Percentiles rank a stretch among this genome's conserved stretches.
Evolutionary conservation across 495 filamentous ascomycete species (phyloP).

Genomic region (Lophiostoma macrostomum): DNA sequence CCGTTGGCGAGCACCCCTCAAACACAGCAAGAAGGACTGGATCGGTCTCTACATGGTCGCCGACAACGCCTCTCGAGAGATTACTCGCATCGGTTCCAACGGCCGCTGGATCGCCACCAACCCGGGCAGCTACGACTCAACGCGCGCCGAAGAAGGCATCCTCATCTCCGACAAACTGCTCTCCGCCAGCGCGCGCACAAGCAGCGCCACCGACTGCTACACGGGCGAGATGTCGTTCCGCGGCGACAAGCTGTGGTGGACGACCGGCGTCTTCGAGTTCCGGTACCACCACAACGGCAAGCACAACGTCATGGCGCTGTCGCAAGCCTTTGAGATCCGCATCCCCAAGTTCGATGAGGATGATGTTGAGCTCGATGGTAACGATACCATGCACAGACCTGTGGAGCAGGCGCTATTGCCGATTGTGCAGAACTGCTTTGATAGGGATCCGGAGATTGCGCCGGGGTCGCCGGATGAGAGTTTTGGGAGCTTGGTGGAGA

Average conservation of each 20-base stretch:
- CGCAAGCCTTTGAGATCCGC: slow-evolving; percentile 85
- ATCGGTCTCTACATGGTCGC: slow-evolving; percentile 91
- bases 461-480: slow-evolving; percentile 74
- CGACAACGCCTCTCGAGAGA: slow-evolving; percentile 82
- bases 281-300: slow-evolving; percentile 93
- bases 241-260: slow-evolving; percentile 97
- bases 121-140: slow-evolving; percentile 71
- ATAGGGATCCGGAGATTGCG: slow-evolving; percentile 87
- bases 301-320: slow-evolving; percentile 95
- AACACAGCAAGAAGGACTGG: slow-evolving; percentile 93
- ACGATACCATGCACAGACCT: slow-evolving; percentile 50
- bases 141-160: slow-evolving; percentile 74
- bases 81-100: slow-evolving; percentile 78
- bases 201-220: slow-evolving; percentile 52
- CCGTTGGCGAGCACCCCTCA: slow-evolving; percentile 85
- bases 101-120: slow-evolving; percentile 87
- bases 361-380: slow-evolving; percentile 52
- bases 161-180: slow-evolving; percentile 61
- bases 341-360: slow-evolving; percentile 73
- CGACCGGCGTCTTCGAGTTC: slow-evolving; percentile 90
- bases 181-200: slow-evolving; percentile 44
- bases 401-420: slow-evolving; percentile 77
- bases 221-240: slow-evolving; percentile 81
- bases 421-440: slow-evolving; percentile 85
- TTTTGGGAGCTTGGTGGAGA: slow-evolving; percentile 77